A percentile compares a stretch with the other conserved stretches of the same genome.
phyloP scores from a whole-genome alignment of 306 rosid genomes.

The Quercus robur region DNA sequence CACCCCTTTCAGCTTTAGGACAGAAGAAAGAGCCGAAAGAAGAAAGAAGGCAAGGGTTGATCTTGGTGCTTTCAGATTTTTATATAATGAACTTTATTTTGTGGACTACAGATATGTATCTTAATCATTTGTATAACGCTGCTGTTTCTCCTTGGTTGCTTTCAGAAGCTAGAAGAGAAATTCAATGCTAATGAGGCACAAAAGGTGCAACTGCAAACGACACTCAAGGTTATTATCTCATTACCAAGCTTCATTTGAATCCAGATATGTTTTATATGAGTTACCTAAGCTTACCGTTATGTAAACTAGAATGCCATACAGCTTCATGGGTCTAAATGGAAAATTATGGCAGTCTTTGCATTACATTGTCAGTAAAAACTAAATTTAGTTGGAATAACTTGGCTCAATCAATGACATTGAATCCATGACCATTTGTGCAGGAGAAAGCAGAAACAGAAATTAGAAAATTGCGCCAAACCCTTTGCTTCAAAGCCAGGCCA shows the following conservation, averaged over 20 bases:
- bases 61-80: constrained; percentile 9
- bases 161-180: constrained; percentile 92
- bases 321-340: not conserved
- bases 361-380: not conserved
- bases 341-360: no score
- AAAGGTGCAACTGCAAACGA: constrained; percentile 59
- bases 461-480: constrained; percentile 64
- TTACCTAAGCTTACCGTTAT: no score
- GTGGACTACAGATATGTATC: not conserved
- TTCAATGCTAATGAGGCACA: constrained; percentile 74
- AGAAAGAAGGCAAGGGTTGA: constrained; percentile 72
- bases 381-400: not conserved
- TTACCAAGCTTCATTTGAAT: not conserved
- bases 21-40: constrained; percentile 88
- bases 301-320: not conserved
- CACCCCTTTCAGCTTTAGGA: constrained; percentile 77
- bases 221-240: constrained; percentile 52
- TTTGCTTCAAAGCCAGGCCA: constrained; percentile 96
- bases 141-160: not conserved
- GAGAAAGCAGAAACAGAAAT: constrained; percentile 70
- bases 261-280: not conserved
- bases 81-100: not conserved
- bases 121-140: not conserved
- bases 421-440: constrained; percentile 37
- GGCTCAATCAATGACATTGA: not conserved